Evolutionary conservation across 1,284 basidiomycete genomes (phyloP).

Genomic region (Cryptococcus wingfieldii): DNA sequence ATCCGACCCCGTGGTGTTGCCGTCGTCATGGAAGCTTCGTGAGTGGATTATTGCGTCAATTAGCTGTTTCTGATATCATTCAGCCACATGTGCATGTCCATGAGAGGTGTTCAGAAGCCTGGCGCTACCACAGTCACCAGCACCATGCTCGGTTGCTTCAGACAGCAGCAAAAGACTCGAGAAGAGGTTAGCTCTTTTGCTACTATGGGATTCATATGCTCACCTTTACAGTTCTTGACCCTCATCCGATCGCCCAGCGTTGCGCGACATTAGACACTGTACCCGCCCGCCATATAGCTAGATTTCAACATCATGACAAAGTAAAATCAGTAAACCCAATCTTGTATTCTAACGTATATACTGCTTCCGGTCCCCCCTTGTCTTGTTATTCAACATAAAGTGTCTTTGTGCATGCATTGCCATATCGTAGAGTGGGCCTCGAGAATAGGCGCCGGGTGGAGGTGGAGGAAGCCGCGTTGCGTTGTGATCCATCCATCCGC

Average conservation of each 20-base stretch:
- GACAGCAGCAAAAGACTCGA: slow-evolving; percentile 92
- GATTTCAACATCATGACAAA: not conserved
- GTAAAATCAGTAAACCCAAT: no score
- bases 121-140: slow-evolving; percentile 92
- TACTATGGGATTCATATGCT: not conserved
- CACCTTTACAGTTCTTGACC: slow-evolving; percentile 14
- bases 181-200: slow-evolving; percentile 61
- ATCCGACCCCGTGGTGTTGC: slow-evolving; percentile 97
- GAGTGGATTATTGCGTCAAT: slow-evolving; percentile 45
- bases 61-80: slow-evolving; percentile 4
- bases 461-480: not conserved
- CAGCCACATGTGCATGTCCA: slow-evolving; percentile 99
- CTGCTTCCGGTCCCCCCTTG: no score
- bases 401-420: not conserved
- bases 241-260: slow-evolving; percentile 20
- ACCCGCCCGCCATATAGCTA: not conserved
- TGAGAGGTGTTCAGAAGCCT: slow-evolving; percentile 99
- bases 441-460: not conserved
- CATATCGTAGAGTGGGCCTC: not conserved
- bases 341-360: no score
- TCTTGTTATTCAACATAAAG: not conserved
- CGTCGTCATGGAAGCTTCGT: slow-evolving; percentile 98
- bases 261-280: slow-evolving; percentile 3
- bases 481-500: not conserved
- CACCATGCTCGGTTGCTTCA: slow-evolving; percentile 99